Evolutionary conservation across 495 filamentous ascomycete species (phyloP).

Genomic region (Talaromyces liani): DNA sequence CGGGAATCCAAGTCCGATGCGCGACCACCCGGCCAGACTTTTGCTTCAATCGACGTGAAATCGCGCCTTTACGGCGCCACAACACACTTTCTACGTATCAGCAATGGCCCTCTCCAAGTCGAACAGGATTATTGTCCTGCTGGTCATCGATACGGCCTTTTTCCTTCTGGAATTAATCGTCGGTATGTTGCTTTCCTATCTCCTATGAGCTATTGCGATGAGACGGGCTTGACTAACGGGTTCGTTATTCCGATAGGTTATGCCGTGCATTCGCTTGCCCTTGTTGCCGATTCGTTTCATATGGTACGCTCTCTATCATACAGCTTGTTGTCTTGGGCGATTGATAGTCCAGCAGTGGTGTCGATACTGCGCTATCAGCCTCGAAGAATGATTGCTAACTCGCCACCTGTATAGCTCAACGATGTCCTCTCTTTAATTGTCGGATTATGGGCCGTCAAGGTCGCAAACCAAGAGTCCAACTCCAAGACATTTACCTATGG

Average conservation of each 20-base stretch:
- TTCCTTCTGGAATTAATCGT: constrained; percentile 82
- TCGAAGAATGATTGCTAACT: neutral
- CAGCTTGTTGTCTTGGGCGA: neutral
- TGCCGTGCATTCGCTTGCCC: constrained; percentile 78
- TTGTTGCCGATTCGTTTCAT: constrained; percentile 96
- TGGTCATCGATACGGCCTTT: constrained; percentile 83
- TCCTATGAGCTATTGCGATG: neutral
- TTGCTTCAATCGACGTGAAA: neutral
- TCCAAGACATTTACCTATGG: constrained; percentile 93
- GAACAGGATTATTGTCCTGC: constrained; percentile 82
- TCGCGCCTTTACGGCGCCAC: neutral
- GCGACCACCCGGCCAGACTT: neutral
- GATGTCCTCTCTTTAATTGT: constrained; percentile 92
- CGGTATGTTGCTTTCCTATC: constrained; percentile 42
- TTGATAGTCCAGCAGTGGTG: neutral
- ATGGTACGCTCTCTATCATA: constrained; percentile 56
- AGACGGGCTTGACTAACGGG: constrained; percentile 12
- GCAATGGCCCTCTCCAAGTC: constrained; percentile 88
- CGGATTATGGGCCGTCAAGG: constrained; percentile 90
- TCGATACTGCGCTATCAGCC: neutral
- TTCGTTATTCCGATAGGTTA: constrained; percentile 44
- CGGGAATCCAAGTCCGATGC: constrained; percentile 3
- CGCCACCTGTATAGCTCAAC: constrained; percentile 58
- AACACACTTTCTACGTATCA: neutral
- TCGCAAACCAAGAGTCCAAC: constrained; percentile 65